Percentiles rank a stretch among this genome's conserved stretches.
Conservation (phyloP, 148 eudicot species). For the Amaranthus hypochondriacus region DNA sequence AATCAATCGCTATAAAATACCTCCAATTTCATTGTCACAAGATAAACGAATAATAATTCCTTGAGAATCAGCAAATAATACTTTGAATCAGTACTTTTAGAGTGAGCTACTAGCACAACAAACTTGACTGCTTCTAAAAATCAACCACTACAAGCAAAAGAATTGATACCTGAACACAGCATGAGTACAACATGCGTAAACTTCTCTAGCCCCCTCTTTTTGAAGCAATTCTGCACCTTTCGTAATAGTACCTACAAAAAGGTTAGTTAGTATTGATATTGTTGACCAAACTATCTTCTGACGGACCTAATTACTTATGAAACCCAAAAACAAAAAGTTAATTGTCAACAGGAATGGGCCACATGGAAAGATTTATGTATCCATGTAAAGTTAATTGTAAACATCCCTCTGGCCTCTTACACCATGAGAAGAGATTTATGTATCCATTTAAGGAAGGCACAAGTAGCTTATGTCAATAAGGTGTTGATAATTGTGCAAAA, state of each 20-base stretch:
- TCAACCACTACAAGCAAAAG: background rate
- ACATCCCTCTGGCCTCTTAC: no score
- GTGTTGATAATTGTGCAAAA: no score
- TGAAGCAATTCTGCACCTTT: conserved; percentile 83
- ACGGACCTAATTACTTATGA: background rate
- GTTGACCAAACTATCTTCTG: background rate
- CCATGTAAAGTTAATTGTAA: no score
- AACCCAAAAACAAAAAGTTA: no score
- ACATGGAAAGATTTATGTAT: no score
- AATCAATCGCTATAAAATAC: background rate
- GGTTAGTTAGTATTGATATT: background rate
- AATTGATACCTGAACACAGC: conserved; percentile 74
- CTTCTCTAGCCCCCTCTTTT: conserved; percentile 82
- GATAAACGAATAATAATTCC: background rate
- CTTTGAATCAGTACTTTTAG: background rate
- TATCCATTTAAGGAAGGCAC: no score
- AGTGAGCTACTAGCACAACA: background rate
- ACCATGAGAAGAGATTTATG: no score
- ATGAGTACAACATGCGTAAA: conserved; percentile 84
- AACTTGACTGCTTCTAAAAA: background rate
- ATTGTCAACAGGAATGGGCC: no score
- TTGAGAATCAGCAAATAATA: no score
- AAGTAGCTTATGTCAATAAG: no score
- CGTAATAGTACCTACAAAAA: conserved; percentile 62
- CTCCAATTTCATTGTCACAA: background rate